A percentile compares a stretch with the other conserved stretches of the same genome.
Conservation (phyloP, 148 eudicot species). For the Persicaria maculosa region DNA sequence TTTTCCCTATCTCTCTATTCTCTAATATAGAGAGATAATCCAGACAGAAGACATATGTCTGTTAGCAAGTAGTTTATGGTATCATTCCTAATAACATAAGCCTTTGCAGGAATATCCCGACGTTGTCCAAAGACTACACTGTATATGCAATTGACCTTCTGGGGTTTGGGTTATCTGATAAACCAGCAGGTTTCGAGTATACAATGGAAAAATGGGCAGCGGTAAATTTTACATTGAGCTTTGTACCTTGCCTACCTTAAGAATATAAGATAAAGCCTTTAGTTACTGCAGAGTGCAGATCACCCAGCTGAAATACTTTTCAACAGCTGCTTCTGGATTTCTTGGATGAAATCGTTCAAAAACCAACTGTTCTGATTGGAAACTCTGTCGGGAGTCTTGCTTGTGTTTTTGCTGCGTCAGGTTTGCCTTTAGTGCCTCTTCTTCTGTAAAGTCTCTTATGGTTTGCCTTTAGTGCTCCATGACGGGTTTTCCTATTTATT, state of each 20-base stretch:
- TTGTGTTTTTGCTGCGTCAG: constrained; percentile 81
- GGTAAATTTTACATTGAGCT: constrained; percentile 29
- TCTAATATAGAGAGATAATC: not conserved
- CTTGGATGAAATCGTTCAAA: constrained; percentile 66
- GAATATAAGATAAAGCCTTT: constrained; percentile 19
- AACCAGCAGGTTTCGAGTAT: constrained; percentile 69
- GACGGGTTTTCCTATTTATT: not conserved
- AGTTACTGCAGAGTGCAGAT: constrained; percentile 24
- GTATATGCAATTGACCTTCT: constrained; percentile 90
- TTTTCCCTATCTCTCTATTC: not conserved
- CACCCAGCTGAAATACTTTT: constrained; percentile 31
- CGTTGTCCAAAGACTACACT: constrained; percentile 48
- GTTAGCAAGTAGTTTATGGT: not conserved
- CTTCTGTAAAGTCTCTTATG: not conserved
- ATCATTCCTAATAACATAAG: not conserved
- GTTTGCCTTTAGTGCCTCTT: constrained; percentile 24
- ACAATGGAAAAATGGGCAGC: constrained; percentile 87
- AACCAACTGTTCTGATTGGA: constrained; percentile 72
- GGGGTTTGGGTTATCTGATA: constrained; percentile 88
- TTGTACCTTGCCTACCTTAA: constrained; percentile 10
- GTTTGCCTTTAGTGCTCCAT: constrained; percentile 5
- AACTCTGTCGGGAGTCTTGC: constrained; percentile 98
- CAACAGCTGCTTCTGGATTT: constrained; percentile 79
- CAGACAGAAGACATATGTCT: not conserved
- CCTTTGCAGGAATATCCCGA: constrained; percentile 58